Percentiles rank a stretch among this genome's conserved stretches.
Evolutionary conservation across 2,329 filamentous ascomycete genomes (phyloP).

Genomic region (Juglanconis oblonga): DNA sequence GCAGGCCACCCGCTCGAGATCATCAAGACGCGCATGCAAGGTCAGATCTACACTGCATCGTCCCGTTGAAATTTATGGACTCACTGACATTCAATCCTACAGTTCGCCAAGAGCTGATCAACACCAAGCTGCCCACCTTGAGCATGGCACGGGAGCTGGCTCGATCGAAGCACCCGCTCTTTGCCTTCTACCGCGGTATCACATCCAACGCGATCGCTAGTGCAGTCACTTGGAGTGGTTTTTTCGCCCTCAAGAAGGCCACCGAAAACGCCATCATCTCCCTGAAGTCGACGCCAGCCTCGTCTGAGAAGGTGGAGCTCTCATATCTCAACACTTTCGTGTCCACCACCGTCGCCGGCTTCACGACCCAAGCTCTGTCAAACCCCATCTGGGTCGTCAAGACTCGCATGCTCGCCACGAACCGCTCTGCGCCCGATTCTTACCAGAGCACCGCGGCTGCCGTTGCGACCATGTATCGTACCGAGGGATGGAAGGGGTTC

Average conservation of each 20-base stretch:
- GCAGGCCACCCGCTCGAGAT: slow-evolving; percentile 91
- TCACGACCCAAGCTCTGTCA: slow-evolving; percentile 76
- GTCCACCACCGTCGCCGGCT: slow-evolving; percentile 68
- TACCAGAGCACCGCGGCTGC: slow-evolving; percentile 78
- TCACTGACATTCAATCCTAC: background rate
- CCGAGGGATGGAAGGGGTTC: slow-evolving; percentile 76
- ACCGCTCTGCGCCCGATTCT: slow-evolving; percentile 69
- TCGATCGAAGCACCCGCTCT: slow-evolving; percentile 52
- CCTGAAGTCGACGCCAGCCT: slow-evolving; percentile 25
- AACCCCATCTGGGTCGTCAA: slow-evolving; percentile 99
- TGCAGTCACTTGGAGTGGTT: slow-evolving; percentile 83
- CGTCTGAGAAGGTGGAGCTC: slow-evolving; percentile 32
- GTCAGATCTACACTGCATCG: slow-evolving; percentile 40
- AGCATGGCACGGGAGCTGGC: slow-evolving; percentile 48
- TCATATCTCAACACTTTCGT: slow-evolving; percentile 74
- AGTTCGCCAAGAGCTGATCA: slow-evolving; percentile 48
- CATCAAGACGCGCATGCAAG: slow-evolving; percentile 93
- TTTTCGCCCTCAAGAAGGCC: slow-evolving; percentile 75
- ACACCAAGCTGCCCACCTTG: slow-evolving; percentile 37
- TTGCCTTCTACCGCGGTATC: slow-evolving; percentile 82
- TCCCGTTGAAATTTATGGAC: background rate
- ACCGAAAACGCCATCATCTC: slow-evolving; percentile 46
- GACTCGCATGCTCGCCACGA: slow-evolving; percentile 91
- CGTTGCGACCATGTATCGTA: slow-evolving; percentile 59
- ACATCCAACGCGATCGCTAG: slow-evolving; percentile 91